A percentile compares a stretch with the other conserved stretches of the same genome.
Evolutionary conservation across 2,329 filamentous ascomycete genomes (phyloP).

Genomic region (Trichoderma sp.): DNA sequence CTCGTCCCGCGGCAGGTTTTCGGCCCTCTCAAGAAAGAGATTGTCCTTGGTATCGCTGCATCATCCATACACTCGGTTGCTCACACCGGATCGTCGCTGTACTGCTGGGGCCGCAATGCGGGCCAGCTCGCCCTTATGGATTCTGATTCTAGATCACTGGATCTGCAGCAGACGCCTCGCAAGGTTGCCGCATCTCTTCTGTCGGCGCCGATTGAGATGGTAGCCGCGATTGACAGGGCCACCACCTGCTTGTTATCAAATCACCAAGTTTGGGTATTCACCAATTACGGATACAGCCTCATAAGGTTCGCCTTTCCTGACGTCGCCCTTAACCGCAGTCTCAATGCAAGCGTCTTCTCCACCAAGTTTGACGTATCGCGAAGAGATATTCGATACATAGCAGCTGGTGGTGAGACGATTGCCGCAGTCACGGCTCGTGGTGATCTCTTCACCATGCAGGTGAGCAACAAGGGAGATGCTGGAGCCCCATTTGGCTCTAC

Average conservation of each 20-base stretch:
- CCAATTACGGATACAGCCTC: constrained; percentile 93
- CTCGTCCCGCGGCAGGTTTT: constrained; percentile 83
- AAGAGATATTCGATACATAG: constrained; percentile 72
- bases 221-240: constrained; percentile 85
- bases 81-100: constrained; percentile 76
- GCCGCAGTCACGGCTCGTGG: constrained; percentile 81
- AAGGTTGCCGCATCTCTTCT: constrained; percentile 80
- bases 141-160: constrained; percentile 86
- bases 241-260: constrained; percentile 84
- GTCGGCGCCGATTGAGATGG: constrained; percentile 67
- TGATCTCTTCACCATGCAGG: constrained; percentile 81
- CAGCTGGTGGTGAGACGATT: constrained; percentile 85
- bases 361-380: constrained; percentile 56
- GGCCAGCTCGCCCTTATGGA: constrained; percentile 93
- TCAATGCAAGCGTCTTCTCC: constrained; percentile 57
- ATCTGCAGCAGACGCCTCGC: constrained; percentile 76
- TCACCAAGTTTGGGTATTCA: constrained; percentile 88
- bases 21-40: constrained; percentile 83
- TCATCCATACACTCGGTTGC: constrained; percentile 90
- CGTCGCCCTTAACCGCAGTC: constrained; percentile 65
- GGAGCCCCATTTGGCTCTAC: constrained; percentile 67
- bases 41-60: constrained; percentile 76
- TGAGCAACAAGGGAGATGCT: constrained; percentile 65
- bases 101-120: constrained; percentile 92
- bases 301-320: constrained; percentile 75